Percentiles rank a stretch among this genome's conserved stretches.
Evolutionary conservation across 108 stramenopile genomes (phyloP).

Genomic region (Nannochloropsis oceanica): DNA sequence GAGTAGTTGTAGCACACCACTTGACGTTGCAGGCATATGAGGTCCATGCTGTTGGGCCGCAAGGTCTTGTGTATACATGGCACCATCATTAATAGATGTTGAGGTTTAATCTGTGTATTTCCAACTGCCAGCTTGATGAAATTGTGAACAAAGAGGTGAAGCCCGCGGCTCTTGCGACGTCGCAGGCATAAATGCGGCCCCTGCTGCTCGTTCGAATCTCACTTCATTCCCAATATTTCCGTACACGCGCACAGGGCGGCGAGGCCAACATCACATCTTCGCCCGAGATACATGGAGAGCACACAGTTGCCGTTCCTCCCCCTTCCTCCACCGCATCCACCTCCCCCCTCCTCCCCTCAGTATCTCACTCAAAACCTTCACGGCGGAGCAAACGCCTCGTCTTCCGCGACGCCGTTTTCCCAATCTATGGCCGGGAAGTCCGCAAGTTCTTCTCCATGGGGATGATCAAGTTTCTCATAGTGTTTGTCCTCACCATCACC

Average conservation of each 20-base stretch:
- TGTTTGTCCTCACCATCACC: slow-evolving; percentile 78
- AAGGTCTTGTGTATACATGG: too few species aligned
- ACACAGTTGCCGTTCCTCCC: neutral
- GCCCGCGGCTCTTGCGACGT: neutral
- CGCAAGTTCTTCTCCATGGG: slow-evolving; percentile 72
- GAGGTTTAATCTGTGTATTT: too few species aligned
- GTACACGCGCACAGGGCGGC: neutral
- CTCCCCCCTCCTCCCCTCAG: neutral
- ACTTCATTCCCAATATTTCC: neutral
- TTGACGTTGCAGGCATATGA: too few species aligned
- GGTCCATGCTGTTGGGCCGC: too few species aligned
- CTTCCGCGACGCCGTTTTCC: slow-evolving; percentile 55
- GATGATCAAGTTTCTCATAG: slow-evolving; percentile 82
- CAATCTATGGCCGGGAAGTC: slow-evolving; percentile 65
- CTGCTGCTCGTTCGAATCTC: neutral
- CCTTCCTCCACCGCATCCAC: neutral
- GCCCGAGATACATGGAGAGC: neutral
- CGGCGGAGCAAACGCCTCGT: neutral
- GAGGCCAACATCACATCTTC: neutral
- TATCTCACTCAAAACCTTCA: neutral
- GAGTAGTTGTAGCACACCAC: too few species aligned
- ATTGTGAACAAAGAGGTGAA: too few species aligned
- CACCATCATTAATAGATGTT: too few species aligned
- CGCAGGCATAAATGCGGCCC: neutral
- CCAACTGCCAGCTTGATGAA: too few species aligned